phyloP scores from a whole-genome alignment of 768 basidiomycete species.

The Strobilomyces dryophilus region DNA sequence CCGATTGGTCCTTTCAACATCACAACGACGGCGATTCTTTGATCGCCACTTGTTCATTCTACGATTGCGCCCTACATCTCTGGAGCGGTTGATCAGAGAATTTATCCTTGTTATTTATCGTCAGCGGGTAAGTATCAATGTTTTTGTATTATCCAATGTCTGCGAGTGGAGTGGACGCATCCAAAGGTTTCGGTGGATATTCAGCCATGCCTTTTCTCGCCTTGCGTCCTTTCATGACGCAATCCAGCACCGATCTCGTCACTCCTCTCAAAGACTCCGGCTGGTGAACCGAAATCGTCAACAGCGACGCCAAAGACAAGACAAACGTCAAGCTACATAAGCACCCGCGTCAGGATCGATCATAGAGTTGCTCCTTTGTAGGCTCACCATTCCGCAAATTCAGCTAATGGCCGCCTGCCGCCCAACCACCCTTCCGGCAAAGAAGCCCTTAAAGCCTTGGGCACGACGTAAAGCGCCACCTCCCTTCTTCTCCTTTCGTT shows the following conservation, averaged over 20 bases:
- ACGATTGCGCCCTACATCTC: constrained; percentile 79
- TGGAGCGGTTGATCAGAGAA: constrained; percentile 59
- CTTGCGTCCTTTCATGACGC: constrained; percentile 59
- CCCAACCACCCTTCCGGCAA: constrained; percentile 54
- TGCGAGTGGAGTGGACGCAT: neutral
- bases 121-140: constrained; percentile 2
- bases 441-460: constrained; percentile 60
- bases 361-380: neutral
- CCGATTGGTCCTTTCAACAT: constrained; percentile 72
- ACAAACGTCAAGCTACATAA: constrained; percentile 50
- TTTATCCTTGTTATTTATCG: neutral
- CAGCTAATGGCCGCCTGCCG: constrained; percentile 38
- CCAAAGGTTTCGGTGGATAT: constrained; percentile 6
- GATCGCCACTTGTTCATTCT: constrained; percentile 92
- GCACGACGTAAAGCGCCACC: constrained; percentile 76
- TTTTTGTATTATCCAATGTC: neutral
- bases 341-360: constrained; percentile 8
- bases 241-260: constrained; percentile 67
- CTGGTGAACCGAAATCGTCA: constrained; percentile 59
- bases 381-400: constrained; percentile 52
- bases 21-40: constrained; percentile 37
- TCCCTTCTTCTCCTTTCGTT: constrained; percentile 68
- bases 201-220: constrained; percentile 23
- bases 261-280: constrained; percentile 68
- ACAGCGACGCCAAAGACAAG: constrained; percentile 58